phyloP scores from a whole-genome alignment of 2,329 filamentous ascomycete genomes.

The Sporothrix pallida region DNA sequence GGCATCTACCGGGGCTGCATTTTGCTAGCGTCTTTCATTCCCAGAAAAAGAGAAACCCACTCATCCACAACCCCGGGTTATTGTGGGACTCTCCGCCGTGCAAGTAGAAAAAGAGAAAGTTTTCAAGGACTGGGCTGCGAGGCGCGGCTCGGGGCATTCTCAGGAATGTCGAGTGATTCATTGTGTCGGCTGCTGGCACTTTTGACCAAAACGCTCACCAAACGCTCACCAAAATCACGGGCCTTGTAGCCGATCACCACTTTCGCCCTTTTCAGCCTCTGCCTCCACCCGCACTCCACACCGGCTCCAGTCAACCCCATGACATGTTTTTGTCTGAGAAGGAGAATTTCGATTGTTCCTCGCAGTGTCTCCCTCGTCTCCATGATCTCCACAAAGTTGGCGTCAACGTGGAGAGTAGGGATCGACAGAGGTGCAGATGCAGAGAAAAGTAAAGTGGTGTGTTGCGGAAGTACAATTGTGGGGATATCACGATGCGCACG shows the following conservation, averaged over 20 bases:
- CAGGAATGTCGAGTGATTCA: neutral
- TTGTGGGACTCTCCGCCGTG: neutral
- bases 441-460: no score
- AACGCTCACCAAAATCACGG: neutral
- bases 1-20: neutral
- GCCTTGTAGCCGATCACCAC: neutral
- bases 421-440: neutral
- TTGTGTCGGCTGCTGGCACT: neutral
- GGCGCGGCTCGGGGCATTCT: neutral
- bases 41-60: no score
- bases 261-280: neutral
- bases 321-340: neutral
- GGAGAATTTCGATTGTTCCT: neutral
- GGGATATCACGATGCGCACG: no score
- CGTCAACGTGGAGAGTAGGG: neutral
- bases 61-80: neutral
- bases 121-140: neutral
- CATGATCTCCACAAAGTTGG: constrained; percentile 2
- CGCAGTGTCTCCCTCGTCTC: neutral
- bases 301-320: neutral
- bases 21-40: no score
- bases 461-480: no score
- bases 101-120: neutral
- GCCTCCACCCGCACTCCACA: neutral
- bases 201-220: no score